Conservation (phyloP, 768 basidiomycete genomes). For the Obba rivulosa region DNA sequence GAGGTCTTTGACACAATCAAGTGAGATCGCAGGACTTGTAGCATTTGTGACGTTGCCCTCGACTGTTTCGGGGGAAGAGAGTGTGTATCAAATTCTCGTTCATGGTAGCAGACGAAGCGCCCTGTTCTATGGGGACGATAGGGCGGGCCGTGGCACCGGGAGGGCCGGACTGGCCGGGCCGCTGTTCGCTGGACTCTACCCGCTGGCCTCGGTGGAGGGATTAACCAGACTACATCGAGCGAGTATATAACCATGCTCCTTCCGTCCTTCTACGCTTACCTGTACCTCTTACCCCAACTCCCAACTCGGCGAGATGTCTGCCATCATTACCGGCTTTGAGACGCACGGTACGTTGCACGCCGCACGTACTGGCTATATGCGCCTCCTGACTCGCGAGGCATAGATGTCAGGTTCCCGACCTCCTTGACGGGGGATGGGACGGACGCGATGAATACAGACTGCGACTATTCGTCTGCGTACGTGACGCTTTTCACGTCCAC, state of each 20-base stretch:
- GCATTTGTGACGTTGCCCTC: too few species aligned
- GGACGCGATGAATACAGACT: conserved; percentile 95
- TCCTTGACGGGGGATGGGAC: conserved; percentile 88
- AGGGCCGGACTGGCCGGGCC: too few species aligned
- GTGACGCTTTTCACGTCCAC: conserved; percentile 68
- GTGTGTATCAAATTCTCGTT: too few species aligned
- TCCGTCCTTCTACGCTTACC: not conserved
- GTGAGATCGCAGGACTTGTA: too few species aligned
- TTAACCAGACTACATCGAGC: not conserved
- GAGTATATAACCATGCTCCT: not conserved
- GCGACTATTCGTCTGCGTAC: conserved; percentile 95
- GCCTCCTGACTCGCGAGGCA: not conserved
- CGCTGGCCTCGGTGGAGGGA: too few species aligned
- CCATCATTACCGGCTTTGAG: conserved; percentile 51
- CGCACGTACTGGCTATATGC: not conserved
- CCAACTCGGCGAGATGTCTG: conserved; percentile 16
- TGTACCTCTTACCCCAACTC: not conserved
- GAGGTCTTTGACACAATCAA: too few species aligned
- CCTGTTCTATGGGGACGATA: too few species aligned
- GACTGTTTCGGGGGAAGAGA: too few species aligned
- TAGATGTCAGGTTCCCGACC: conserved; percentile 91
- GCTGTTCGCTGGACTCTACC: too few species aligned
- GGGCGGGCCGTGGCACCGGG: too few species aligned
- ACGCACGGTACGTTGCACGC: conserved; percentile 43
- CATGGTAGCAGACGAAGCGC: too few species aligned